Evolutionary conservation across 192 early-diverging fungal species (phyloP).

Genomic region (Coemansia sp.): DNA sequence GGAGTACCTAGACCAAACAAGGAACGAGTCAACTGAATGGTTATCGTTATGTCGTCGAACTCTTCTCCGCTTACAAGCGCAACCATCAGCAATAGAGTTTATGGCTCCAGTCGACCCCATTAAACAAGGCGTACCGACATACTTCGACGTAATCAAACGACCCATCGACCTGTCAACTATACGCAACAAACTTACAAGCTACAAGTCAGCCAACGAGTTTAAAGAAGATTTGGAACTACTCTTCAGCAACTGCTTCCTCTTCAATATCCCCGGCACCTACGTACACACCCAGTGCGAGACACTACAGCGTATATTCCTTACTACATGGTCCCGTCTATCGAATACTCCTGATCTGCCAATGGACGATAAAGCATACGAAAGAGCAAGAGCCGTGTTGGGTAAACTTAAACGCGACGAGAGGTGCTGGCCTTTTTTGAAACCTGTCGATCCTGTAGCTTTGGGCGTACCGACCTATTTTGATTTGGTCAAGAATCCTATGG

Average conservation of each 20-base stretch:
- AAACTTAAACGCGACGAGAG: constrained; percentile 33
- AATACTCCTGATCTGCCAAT: not conserved
- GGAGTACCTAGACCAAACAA: constrained; percentile 15
- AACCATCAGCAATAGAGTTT: constrained; percentile 63
- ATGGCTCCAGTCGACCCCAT: constrained; percentile 68
- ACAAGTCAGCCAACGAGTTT: constrained; percentile 55
- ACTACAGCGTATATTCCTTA: constrained; percentile 57
- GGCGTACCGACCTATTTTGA: constrained; percentile 65
- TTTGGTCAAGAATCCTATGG: constrained; percentile 74
- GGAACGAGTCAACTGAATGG: constrained; percentile 27
- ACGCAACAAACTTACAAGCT: constrained; percentile 61
- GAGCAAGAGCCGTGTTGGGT: constrained; percentile 22
- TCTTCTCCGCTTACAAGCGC: constrained; percentile 54
- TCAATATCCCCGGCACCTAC: constrained; percentile 58
- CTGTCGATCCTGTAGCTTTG: constrained; percentile 65
- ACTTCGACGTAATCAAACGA: constrained; percentile 62
- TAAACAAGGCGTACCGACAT: constrained; percentile 62
- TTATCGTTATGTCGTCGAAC: constrained; percentile 21
- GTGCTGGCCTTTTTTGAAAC: constrained; percentile 57
- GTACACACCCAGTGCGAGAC: constrained; percentile 58
- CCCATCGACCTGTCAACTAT: constrained; percentile 79
- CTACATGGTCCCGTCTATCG: constrained; percentile 31
- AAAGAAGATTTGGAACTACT: constrained; percentile 62
- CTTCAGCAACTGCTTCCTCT: constrained; percentile 68
- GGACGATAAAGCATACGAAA: constrained; percentile 9